Evolutionary conservation across 495 filamentous ascomycete species (phyloP).

Genomic region (Trichoderma orchidacearum): DNA sequence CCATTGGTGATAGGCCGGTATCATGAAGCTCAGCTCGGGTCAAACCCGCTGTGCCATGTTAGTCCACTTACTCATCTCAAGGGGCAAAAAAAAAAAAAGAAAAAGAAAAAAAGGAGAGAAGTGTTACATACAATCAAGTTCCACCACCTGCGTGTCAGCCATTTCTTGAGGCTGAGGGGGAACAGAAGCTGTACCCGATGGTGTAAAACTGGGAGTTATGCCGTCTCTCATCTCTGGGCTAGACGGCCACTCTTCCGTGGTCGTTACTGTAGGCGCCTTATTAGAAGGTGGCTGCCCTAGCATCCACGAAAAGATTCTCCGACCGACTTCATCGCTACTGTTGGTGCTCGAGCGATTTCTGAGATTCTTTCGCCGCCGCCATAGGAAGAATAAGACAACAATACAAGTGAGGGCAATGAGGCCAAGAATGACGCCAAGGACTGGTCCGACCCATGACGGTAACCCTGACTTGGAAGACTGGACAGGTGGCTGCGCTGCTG

Average conservation of each 20-base stretch:
- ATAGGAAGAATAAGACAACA: constrained; percentile 39
- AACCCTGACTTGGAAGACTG: constrained; percentile 18
- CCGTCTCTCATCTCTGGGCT: constrained; percentile 9
- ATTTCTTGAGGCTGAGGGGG: constrained; percentile 18
- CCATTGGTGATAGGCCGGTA: constrained; percentile 11
- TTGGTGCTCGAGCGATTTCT: constrained; percentile 22
- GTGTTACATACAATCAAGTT: constrained; percentile 27
- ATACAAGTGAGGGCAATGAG: constrained; percentile 43
- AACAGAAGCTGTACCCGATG: not conserved
- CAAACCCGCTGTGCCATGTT: constrained; percentile 15
- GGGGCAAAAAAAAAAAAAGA: no score
- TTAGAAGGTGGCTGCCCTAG: constrained; percentile 16
- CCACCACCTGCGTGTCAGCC: constrained; percentile 23
- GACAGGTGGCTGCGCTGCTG: not conserved
- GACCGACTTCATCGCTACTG: constrained; percentile 28
- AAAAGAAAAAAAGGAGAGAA: not conserved
- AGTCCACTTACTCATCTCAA: constrained; percentile 2
- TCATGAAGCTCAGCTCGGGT: constrained; percentile 20
- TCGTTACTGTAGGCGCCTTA: constrained; percentile 34
- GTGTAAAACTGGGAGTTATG: not conserved
- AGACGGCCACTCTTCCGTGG: constrained; percentile 23
- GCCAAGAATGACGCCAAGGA: constrained; percentile 54
- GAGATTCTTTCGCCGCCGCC: constrained; percentile 31
- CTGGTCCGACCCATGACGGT: constrained; percentile 46
- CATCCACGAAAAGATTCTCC: constrained; percentile 31